Percentiles rank a stretch among this genome's conserved stretches.
These are phyloP conservation scores for Pelomyxa schiedti DNA, from an alignment of 78 protist species.

Conservation along the genomic window DNA sequence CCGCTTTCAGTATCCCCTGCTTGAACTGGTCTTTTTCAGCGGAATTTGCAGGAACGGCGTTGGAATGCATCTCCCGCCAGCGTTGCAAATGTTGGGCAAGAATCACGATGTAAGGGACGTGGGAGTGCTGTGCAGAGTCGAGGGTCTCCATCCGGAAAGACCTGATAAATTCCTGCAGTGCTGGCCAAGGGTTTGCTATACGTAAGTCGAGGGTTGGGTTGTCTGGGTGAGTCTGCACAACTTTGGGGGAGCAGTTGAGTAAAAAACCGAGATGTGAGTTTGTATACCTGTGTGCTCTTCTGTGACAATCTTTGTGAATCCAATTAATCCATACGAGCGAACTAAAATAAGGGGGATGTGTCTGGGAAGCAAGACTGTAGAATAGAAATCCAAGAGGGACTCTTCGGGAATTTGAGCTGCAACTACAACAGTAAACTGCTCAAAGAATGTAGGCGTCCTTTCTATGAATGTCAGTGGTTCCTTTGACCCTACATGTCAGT, in stretches of 20 bases:
- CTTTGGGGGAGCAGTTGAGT: not conserved
- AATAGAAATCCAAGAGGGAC: too few relatives aligned
- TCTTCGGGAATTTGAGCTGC: slow-evolving; percentile 43
- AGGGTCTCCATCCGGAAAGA: slow-evolving; percentile 14
- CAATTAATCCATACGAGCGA: slow-evolving; percentile 63
- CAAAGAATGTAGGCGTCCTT: slow-evolving; percentile 21
- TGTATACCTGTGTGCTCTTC: slow-evolving; percentile 52
- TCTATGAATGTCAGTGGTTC: slow-evolving; percentile 37
- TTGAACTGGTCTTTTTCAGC: slow-evolving; percentile 58
- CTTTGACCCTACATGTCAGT: too few relatives aligned
- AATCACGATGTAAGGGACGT: slow-evolving; percentile 54
- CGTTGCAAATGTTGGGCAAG: slow-evolving; percentile 13
- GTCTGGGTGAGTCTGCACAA: slow-evolving; percentile 64
- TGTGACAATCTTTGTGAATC: slow-evolving; percentile 44
- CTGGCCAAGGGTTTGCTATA: slow-evolving; percentile 45
- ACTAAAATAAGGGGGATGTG: slow-evolving; percentile 39
- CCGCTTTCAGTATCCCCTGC: slow-evolving; percentile 2
- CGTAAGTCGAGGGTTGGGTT: slow-evolving; percentile 53
- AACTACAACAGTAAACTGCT: slow-evolving; percentile 45
- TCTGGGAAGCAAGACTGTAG: slow-evolving; percentile 18
- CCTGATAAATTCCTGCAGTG: slow-evolving; percentile 15
- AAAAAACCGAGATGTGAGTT: not conserved
- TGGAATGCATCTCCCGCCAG: slow-evolving; percentile 26
- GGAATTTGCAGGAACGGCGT: slow-evolving; percentile 22
- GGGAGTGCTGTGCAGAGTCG: slow-evolving; percentile 27